A percentile compares a stretch with the other conserved stretches of the same genome.
phyloP scores from a whole-genome alignment of 768 basidiomycete species.

The Pleurotus citrinopileatus region DNA sequence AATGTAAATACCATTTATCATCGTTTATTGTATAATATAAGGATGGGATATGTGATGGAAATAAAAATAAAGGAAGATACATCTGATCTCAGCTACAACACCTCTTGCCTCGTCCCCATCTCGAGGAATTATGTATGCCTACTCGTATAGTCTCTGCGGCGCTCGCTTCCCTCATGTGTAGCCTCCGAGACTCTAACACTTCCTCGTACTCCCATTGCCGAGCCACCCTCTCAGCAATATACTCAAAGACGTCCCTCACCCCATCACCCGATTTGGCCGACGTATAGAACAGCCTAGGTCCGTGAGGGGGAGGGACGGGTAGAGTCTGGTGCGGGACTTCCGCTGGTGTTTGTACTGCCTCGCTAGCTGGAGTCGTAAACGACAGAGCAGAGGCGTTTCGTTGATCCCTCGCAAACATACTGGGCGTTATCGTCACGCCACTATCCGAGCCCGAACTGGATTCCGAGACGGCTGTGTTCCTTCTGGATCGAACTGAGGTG shows the following conservation, averaged over 20 bases:
- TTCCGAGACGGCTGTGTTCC: conserved; percentile 28
- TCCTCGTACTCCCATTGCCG: conserved; percentile 68
- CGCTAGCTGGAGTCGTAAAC: conserved; percentile 1
- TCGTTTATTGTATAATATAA: too few species aligned
- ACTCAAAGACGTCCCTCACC: conserved; percentile 73
- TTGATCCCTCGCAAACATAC: conserved; percentile 43
- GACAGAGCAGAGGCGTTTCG: conserved; percentile 2
- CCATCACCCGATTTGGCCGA: conserved; percentile 79
- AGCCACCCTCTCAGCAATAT: conserved; percentile 64
- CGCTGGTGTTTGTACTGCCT: conserved; percentile 6
- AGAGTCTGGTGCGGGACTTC: conserved; percentile 17
- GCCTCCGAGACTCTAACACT: conserved; percentile 40
- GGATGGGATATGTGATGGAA: too few species aligned
- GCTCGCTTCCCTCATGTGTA: conserved; percentile 37
- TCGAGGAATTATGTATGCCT: conserved; percentile 11
- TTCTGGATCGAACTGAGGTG: conserved; percentile 16
- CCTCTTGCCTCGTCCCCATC: conserved; percentile 7
- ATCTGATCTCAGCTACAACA: conserved; percentile 13
- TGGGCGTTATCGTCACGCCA: conserved; percentile 56
- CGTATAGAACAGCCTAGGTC: conserved; percentile 70
- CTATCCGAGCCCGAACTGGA: conserved; percentile 44
- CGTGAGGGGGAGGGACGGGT: conserved; percentile 24
- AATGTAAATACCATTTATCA: too few species aligned
- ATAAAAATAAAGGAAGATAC: too few species aligned
- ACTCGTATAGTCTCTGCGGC: conserved; percentile 35